Evolutionary conservation across 2,329 filamentous ascomycete genomes (phyloP), one percentile per base, ranked within the genome.

Genomic region (Ascochyta fabae): DNA sequence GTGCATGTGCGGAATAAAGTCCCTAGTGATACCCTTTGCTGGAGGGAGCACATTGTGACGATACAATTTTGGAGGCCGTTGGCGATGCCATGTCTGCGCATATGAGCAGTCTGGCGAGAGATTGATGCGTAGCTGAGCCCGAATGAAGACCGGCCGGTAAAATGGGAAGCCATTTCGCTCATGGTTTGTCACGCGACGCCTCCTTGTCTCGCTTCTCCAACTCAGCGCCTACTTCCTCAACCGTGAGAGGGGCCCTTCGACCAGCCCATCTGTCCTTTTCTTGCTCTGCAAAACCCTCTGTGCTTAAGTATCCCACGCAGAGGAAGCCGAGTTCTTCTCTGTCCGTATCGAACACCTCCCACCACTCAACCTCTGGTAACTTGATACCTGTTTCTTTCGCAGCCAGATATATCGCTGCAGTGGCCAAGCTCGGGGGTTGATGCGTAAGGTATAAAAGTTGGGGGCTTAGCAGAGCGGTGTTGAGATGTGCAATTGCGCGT

Each of bases 261-360:
- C 69, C 68, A 1, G 73, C 67, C 78, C 86, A 83, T 46, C 81
- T 83, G 46, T 81, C 80, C 66, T 76, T 82, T 68, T 90, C 87
- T 38, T 81, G 81, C 56, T 76, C 77, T 49, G 87, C 86, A 77
- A 89, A 92, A 0, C 85, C 87, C 59, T 89, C 87, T 50, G 96
- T 79, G 67, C 93, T 97, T 59, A 86, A 81, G 84, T 97, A 85
- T 0, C 84, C 92, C 10, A 97, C 91, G 3, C 96, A 92, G 54
- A 98, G 77, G 66, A 98, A 98, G 0, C 95, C 95, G 33, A 99
- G 81, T 73, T 96, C 92, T 79, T 99, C 95, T 46, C 95, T 83
- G 68, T 97, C 93, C 7, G 95, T 91, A 75, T 99, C 95, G 74
- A 98, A 98, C 0, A 98, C 91, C 75, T 97, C 93, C 95, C 95